Percentiles rank a stretch among this genome's conserved stretches.
These are phyloP conservation scores for Alternaria brassicae DNA, from an alignment of 2,329 filamentous ascomycete genomes.

Conservation along the genomic window DNA sequence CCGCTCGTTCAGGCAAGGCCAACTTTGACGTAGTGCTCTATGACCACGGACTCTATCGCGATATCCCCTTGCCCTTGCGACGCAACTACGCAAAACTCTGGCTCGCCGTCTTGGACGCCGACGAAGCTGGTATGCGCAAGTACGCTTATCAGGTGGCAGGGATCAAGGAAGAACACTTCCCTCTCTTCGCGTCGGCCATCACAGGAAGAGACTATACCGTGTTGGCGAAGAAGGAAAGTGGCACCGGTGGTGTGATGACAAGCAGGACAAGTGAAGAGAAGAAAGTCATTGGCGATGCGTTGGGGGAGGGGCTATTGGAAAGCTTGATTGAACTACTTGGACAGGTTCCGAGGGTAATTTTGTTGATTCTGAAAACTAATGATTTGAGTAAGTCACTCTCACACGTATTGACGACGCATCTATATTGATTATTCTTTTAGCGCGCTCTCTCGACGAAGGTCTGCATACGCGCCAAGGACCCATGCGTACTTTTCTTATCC, in stretches of 20 bases:
- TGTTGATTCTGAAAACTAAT: slow-evolving; percentile 97
- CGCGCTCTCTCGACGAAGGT: slow-evolving; percentile 90
- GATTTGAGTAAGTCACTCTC: slow-evolving; percentile 73
- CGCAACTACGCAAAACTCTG: slow-evolving; percentile 95
- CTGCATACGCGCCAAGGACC: slow-evolving; percentile 74
- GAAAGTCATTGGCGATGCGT: slow-evolving; percentile 79
- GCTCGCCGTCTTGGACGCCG: slow-evolving; percentile 91
- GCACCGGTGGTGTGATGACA: slow-evolving; percentile 52
- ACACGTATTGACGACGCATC: background rate
- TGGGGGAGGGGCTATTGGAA: slow-evolving; percentile 87
- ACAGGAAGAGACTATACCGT: slow-evolving; percentile 90
- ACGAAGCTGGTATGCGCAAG: slow-evolving; percentile 83
- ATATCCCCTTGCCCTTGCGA: slow-evolving; percentile 79
- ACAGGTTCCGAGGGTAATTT: slow-evolving; percentile 87
- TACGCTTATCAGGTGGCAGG: slow-evolving; percentile 90
- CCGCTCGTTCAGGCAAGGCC: slow-evolving; percentile 60
- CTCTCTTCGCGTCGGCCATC: slow-evolving; percentile 93
- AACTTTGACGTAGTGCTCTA: slow-evolving; percentile 98
- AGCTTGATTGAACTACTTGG: slow-evolving; percentile 88
- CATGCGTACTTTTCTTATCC: slow-evolving; percentile 68
- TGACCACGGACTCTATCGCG: slow-evolving; percentile 94
- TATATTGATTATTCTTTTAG: slow-evolving; percentile 43
- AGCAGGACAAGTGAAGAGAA: slow-evolving; percentile 78
- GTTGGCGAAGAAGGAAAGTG: slow-evolving; percentile 61
- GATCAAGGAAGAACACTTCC: slow-evolving; percentile 87